Evolutionary conservation across 83 land plant species (phyloP), one percentile per base, ranked within the genome.

Genomic region (Picea abies): DNA sequence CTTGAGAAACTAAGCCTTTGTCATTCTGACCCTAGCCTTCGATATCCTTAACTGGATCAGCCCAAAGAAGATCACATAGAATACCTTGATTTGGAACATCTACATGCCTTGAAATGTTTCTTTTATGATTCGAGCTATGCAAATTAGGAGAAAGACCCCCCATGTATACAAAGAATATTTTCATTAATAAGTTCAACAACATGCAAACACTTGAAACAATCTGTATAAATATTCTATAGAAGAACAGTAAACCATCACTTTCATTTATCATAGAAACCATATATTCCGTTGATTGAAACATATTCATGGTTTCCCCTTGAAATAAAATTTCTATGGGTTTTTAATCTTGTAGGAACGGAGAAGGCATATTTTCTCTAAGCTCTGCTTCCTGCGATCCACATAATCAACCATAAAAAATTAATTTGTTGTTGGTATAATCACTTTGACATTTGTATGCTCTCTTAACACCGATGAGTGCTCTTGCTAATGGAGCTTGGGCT

Each of bases 161-260:
- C 90, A 82, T 88, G 90, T 87, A 88, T 88, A 64, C 90, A 85
- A 47, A 88, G 41, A 25, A 88, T 88, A 49, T 88, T 88, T 15
- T 88, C 82, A 41, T 82, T 82, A 60, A 86, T 79, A 8, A 86
- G 71, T 41, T 84, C 87, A 71, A 84, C 82, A 60, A 86, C 84
- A 41, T 84, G 87, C 82, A 86, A 86, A 37, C 82, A 86, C 41
- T 86, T 83, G 25, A 86, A 86, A 75, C 88, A 83, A 56, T 88
- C 90, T 4, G 85, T 85, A 81, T 85, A 88, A 58, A 80, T 83
- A 76, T 88, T 85, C 90, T 88, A 88, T 8, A 88, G 80, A 3
- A 81, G 79, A 17, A 88, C 85, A 85, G 85, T 88, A n/a, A 88
- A 88, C 58, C 84, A 80, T 35, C 84, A 26, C 39, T 86, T 83